Conservation (phyloP, 768 basidiomycete genomes). For the Pholiota microspora region DNA sequence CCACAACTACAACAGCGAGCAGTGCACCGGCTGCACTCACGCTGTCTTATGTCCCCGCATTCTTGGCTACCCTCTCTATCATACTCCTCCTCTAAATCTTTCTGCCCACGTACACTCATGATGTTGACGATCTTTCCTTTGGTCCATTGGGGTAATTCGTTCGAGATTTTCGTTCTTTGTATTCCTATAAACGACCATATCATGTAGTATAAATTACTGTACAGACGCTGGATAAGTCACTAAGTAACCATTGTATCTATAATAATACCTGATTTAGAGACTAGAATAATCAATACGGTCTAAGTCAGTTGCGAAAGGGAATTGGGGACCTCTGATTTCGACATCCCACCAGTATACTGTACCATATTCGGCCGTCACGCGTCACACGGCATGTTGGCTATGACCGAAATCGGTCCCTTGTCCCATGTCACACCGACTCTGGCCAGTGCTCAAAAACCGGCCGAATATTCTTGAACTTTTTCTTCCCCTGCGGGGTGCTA, state of each 20-base stretch:
- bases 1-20: slow-evolving; percentile 16
- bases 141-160: neutral
- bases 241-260: neutral
- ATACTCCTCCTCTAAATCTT: slow-evolving; percentile 2
- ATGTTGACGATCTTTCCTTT: neutral
- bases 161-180: neutral
- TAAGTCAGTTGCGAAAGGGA: no score
- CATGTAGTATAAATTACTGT: neutral
- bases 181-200: neutral
- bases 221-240: neutral
- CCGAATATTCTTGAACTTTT: no score
- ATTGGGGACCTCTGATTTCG: no score
- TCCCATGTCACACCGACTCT: no score
- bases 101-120: neutral
- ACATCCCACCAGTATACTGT: no score
- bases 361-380: no score
- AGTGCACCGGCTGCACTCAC: slow-evolving; percentile 4
- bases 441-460: no score
- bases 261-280: neutral
- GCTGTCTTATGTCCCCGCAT: neutral
- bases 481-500: no score
- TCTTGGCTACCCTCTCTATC: slow-evolving; percentile 1
- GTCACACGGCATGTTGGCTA: no score
- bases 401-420: no score
- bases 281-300: no score